Base-by-base conservation (phyloP, 2,329 filamentous ascomycete species). In the Cercospora sp. region DNA sequence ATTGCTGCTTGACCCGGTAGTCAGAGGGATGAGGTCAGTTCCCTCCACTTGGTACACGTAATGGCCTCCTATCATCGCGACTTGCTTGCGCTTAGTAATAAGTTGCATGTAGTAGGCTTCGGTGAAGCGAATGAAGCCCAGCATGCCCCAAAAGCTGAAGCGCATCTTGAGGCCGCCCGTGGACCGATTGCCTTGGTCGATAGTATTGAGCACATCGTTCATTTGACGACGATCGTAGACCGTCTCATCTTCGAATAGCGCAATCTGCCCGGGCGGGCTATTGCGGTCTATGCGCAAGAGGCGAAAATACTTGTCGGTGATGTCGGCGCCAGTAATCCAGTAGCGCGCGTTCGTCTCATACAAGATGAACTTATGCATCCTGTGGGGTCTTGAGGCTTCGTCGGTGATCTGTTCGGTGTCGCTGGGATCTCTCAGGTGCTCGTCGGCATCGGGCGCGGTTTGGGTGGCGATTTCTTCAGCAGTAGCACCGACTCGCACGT, bases 21-120 rank as follows among this genome's bases (percentile, higher is more conserved):
- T 94, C 69, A 99, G 83, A 0, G 94, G 92, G 16, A 99, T 89
- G 63, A 98, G 84, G 77, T 98, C 94, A 0, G 95, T 99, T 30
- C 89, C 93, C 76, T 98, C 94, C 66, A 99, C 89, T 80, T 97
- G 93, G 78, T 98, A 98, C 69, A 98, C 87, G 77, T 97, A 97
- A 78, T 98, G 95, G 0, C 95, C 95, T 18, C 95, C 95, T 26
- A 99, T 87, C 90, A 97, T 94, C 55, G 95, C 95, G 3, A 97
- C 94, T 67, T 96, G 96, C 76, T 92, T 95, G 82, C 96, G 90
- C 81, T 98, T 98, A 45, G 94, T 97, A 76, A 98, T 94, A 60
- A 98, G 82, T 32, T 98, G 86, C 94, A 99, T 98, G 79, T 99
- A 99, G 79, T 96, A 97, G 3, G 93, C 89, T 1, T 94, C 93